Evolutionary conservation across 2,329 filamentous ascomycete species (phyloP), one percentile per base, ranked within the genome.

Genomic region (Teratosphaeria epicoccoides): DNA sequence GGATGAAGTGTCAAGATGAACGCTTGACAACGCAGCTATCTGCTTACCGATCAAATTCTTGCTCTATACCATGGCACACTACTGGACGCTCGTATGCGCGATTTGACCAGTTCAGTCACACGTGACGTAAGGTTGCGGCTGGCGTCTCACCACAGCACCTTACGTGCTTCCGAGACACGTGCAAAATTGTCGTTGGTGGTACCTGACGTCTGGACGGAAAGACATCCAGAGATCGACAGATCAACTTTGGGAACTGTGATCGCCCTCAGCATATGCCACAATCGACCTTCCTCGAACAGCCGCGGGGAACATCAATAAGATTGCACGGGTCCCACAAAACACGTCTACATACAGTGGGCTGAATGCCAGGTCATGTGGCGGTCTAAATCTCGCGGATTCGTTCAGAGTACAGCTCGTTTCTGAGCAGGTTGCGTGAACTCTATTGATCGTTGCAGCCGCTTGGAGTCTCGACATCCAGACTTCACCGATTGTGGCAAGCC

Each of bases 121-220:
- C 33, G 33, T 40, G 33, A 40, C 33, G 33, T 40, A 40, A 17
- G 33, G n/a, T n/a, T n/a, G n/a, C n/a, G n/a, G n/a, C n/a, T n/a
- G n/a, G n/a, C n/a, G n/a, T n/a, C n/a, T n/a, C n/a, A n/a, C n/a
- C n/a, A n/a, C n/a, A n/a, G n/a, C n/a, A n/a, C n/a, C n/a, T n/a
- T n/a, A n/a, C 57, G 71, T 93, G 55, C 83, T 84, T 0, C 72
- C n/a, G 24, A 24, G 23, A 46, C 23, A 46, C 23, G 24, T 46
- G 43, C 43, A 17, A 17, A 24, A 26, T n/a, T 11, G 10, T 25
- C 14, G 4, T 11, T 17, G 22, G 43, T 46, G 14, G 33, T 40
- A 40, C 14, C 33, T 40, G 33, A 40, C 33, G 33, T 40, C 14
- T 14, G 9, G 3, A 17, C 6, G 14, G 33, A 7, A 14, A 40